Percentiles rank a stretch among this genome's conserved stretches.
Evolutionary conservation across 2,329 filamentous ascomycete genomes (phyloP).

Genomic region (Sporothrix variecibatus): DNA sequence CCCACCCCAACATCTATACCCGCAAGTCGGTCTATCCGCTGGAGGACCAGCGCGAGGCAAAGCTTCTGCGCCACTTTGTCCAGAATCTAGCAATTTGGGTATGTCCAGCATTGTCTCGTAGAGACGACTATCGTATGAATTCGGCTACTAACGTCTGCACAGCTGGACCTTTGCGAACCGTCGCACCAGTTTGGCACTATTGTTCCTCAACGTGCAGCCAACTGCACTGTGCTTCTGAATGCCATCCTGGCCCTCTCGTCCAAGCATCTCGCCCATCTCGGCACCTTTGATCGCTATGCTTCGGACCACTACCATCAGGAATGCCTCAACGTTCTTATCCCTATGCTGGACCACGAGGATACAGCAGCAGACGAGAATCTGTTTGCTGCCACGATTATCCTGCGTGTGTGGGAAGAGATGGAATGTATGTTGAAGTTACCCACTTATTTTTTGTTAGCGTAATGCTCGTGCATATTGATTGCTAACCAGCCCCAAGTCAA

Average conservation of each 20-base stretch:
- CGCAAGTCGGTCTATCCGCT: slow-evolving; percentile 36
- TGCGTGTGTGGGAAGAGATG: slow-evolving; percentile 60
- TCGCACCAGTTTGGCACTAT: slow-evolving; percentile 53
- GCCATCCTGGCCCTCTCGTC: slow-evolving; percentile 60
- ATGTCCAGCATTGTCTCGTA: slow-evolving; percentile 22
- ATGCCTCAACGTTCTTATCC: slow-evolving; percentile 52
- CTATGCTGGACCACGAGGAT: slow-evolving; percentile 47
- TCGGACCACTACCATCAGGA: slow-evolving; percentile 56
- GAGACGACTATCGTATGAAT: fast-evolving
- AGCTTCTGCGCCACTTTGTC: slow-evolving; percentile 40
- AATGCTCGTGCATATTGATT: not conserved
- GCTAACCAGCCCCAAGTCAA: slow-evolving; percentile 38
- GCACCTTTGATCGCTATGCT: slow-evolving; percentile 50
- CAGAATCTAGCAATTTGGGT: slow-evolving; percentile 42
- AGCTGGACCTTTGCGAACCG: slow-evolving; percentile 49
- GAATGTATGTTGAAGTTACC: slow-evolving; percentile 34
- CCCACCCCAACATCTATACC: slow-evolving; percentile 32
- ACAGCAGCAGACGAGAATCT: slow-evolving; percentile 52
- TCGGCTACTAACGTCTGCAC: not conserved
- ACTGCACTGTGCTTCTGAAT: slow-evolving; percentile 55
- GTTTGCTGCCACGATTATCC: slow-evolving; percentile 57
- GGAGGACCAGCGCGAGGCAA: slow-evolving; percentile 34
- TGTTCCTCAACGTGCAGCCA: slow-evolving; percentile 55
- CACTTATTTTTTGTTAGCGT: not conserved
- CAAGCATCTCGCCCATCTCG: slow-evolving; percentile 54